Evolutionary conservation across 2,329 filamentous ascomycete species (phyloP), one percentile per base, ranked within the genome.

Genomic region (Aureobasidium pullulans): DNA sequence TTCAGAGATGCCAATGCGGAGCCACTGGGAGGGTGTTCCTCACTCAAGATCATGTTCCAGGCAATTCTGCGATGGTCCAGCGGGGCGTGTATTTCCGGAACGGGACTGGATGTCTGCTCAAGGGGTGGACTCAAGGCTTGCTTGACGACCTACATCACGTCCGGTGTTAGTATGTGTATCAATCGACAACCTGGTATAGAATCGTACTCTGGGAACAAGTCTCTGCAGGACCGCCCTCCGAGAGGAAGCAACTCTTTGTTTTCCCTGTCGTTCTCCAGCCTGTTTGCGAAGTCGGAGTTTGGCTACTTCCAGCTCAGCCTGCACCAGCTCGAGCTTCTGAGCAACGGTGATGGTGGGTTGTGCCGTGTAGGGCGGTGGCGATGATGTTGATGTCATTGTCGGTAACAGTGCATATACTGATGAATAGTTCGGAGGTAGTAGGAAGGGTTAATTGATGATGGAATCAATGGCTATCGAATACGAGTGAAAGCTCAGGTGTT

Each of bases 11-110:
- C 29, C 29, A 44, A 19, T 23, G 50, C 9, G 15, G 39, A 43
- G 11, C n/a, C 13, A 13, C 39, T 53, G 13, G 50, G 50, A 11
- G 39, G 23, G 16, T 54, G 40, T 7, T 42, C 9, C 16, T 54
- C 50, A n/a, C 50, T 54, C 29, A 54, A 29, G 15, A 54, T 54
- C 50, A 54, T 54, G 37, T 54, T 54, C 50, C 50, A 54, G 9
- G 50, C 50, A 32, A 54, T 54, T 11, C 50, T 43, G 29, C 50
- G 39, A 11, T 54, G 50, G 16, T 54, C 50, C n/a, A 44, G n/a
- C 7, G 9, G 32, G 34, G 6, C 16, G n/a, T 16, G 11, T 15
- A 11, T 28, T 16, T 44, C 40, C 13, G 29, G 39, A 11, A 8
- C 16, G 36, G 32, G 40, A 10, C n/a, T 15, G 16, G 29, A 4